A percentile compares a stretch with the other conserved stretches of the same genome.
phyloP scores from a whole-genome alignment of 495 filamentous ascomycete genomes.

The Echria macrotheca region DNA sequence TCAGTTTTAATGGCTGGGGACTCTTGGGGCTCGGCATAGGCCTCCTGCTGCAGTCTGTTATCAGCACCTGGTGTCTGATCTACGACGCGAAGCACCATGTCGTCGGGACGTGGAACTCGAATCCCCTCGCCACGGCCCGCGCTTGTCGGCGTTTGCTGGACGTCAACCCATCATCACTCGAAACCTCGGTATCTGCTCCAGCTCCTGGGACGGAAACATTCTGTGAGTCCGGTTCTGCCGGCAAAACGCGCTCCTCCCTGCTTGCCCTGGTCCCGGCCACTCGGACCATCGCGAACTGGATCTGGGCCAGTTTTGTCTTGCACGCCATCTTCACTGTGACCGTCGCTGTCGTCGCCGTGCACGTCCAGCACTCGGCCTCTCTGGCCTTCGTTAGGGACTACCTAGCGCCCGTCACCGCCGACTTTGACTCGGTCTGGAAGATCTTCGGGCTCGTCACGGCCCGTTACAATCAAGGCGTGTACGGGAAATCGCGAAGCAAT shows the following conservation, averaged over 20 bases:
- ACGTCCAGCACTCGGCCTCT: background rate
- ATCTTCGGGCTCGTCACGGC: background rate
- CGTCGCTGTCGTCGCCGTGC: background rate
- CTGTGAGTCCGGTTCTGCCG: background rate
- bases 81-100: background rate
- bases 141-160: background rate
- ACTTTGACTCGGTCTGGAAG: background rate
- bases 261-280: background rate
- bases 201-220: background rate
- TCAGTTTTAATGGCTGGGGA: slow-evolving; percentile 6
- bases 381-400: background rate
- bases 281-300: slow-evolving; percentile 7
- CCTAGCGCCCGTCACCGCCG: background rate
- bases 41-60: slow-evolving; percentile 4
- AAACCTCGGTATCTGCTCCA: background rate
- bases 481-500: too few species aligned
- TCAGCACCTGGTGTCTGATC: background rate
- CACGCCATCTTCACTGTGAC: background rate
- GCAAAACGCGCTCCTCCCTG: background rate
- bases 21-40: slow-evolving; percentile 1
- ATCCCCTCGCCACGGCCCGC: slow-evolving; percentile 3
- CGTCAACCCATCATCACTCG: background rate
- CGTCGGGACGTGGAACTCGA: slow-evolving; percentile 5
- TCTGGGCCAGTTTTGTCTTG: slow-evolving; percentile 1
- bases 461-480: background rate